These are phyloP conservation scores for Fusarium gaditjirri DNA, from an alignment of 2,329 filamentous ascomycete genomes.

Conservation along the genomic window DNA sequence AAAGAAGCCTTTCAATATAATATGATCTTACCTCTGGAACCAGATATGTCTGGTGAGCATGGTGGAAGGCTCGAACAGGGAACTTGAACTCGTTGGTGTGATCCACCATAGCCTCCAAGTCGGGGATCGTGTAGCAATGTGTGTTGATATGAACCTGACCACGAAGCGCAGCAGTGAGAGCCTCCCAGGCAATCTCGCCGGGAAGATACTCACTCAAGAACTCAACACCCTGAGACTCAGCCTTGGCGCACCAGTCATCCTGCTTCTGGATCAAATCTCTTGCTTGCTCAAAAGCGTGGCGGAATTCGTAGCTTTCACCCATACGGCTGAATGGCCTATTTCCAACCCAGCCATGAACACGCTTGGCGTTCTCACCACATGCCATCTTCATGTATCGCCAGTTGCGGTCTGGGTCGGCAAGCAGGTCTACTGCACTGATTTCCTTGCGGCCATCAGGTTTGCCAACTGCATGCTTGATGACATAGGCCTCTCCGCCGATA, in stretches of 20 bases:
- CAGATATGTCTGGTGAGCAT: constrained; percentile 74
- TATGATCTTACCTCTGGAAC: constrained; percentile 66
- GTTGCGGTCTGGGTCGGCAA: constrained; percentile 71
- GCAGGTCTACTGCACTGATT: constrained; percentile 70
- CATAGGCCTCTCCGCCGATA: constrained; percentile 76
- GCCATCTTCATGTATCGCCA: constrained; percentile 84
- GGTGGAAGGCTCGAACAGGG: constrained; percentile 73
- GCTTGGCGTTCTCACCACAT: constrained; percentile 76
- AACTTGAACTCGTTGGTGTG: constrained; percentile 80
- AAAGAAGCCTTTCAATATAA: background rate
- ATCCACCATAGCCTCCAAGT: constrained; percentile 75
- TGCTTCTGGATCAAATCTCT: constrained; percentile 66
- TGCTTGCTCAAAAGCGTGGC: constrained; percentile 74
- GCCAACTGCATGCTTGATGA: constrained; percentile 75
- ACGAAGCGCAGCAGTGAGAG: constrained; percentile 69
- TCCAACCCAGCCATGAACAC: constrained; percentile 66
- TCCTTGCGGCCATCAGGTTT: constrained; percentile 68
- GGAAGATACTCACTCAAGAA: constrained; percentile 68
- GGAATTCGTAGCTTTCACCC: constrained; percentile 76
- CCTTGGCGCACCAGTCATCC: constrained; percentile 74
- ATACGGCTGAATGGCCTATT: constrained; percentile 68
- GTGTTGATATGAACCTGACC: constrained; percentile 77
- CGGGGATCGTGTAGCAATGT: constrained; percentile 76
- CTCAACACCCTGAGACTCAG: constrained; percentile 60
- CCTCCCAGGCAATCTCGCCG: constrained; percentile 71